These are phyloP conservation scores for Rhododendron simsii DNA, from an alignment of 148 eudicot species.

Conservation along the genomic window DNA sequence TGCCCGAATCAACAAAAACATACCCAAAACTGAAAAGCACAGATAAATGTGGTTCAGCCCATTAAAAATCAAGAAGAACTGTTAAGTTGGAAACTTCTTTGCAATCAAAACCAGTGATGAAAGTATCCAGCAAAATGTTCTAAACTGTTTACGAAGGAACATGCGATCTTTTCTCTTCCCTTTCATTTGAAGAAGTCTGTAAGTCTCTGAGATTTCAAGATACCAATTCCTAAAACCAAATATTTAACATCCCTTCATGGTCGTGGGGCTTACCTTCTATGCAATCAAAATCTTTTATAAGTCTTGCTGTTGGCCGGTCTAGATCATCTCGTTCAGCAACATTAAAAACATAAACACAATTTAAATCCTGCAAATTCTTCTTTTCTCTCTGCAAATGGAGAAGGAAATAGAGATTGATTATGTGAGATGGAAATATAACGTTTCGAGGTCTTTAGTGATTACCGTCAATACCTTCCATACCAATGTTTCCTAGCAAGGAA, in stretches of 20 bases:
- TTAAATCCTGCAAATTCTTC: slow-evolving; percentile 85
- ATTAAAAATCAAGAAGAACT: background rate
- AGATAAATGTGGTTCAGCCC: background rate
- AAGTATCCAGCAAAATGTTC: background rate
- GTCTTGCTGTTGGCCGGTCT: slow-evolving; percentile 80
- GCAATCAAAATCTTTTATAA: slow-evolving; percentile 76
- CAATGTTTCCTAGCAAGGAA: background rate
- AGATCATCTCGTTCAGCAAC: slow-evolving; percentile 74
- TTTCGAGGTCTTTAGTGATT: background rate
- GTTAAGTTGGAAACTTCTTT: background rate
- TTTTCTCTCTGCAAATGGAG: slow-evolving; percentile 66
- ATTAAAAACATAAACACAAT: slow-evolving; percentile 66
- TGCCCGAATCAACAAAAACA: background rate
- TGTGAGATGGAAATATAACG: background rate
- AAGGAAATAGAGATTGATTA: background rate
- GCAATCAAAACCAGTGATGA: background rate
- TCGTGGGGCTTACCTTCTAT: slow-evolving; percentile 54
- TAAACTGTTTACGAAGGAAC: background rate
- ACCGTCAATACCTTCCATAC: background rate
- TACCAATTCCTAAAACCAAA: background rate
- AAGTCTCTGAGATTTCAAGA: background rate
- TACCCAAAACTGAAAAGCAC: background rate
- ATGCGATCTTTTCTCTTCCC: background rate
- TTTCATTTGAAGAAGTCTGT: background rate
- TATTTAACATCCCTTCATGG: background rate